Base-by-base conservation (phyloP, 2,329 filamentous ascomycete species). In the Colletotrichum ledebouriae region DNA sequence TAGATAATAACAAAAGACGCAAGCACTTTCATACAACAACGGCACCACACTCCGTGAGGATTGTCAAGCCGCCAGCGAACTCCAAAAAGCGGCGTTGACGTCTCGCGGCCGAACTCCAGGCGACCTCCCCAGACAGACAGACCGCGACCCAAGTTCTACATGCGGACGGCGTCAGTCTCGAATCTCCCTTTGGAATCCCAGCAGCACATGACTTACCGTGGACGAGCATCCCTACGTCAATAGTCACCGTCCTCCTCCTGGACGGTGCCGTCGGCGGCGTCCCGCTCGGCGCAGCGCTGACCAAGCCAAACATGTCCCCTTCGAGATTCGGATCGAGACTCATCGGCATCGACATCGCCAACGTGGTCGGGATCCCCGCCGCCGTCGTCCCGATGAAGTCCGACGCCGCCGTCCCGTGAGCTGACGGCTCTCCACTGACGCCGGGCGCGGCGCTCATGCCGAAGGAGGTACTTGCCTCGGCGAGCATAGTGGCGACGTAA, bases 41-140 rank as follows among this genome's bases (percentile, higher is more conserved):
- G 49, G 29, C 33, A 37, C 22, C 2, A 49, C 17, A 41, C 13
- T 4, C 33, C 11, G 20, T 12, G 4, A 11, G 17, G 1, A 12
- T 56, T 9, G 37, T 39, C 37, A 69, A 2, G 62, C 20, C 29
- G 57, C 49, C 25, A 70, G 17, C 5, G 68, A 59, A 22, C 57
- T 57, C 70, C 70, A 71, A 41, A 71, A 71, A 3, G 70, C 60
- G 13, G 58, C 13, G 15, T 70, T 61, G 1, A 83, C 71, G 49
- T 83, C 80, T 44, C 74, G 78, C 1, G 78, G 78, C 6, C 81
- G 76, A 10, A 82, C 67, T 0, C 79, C 81, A 0, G 81, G 81
- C 2, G 75, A 76, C 5, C 79, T 74, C 9, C 81, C 81, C 7
- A 83, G 70, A 46, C 81, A 83, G 6, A 83, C 76, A 15, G 79